phyloP scores from a whole-genome alignment of 441 rosid genomes.

The Gossypium laxum region DNA sequence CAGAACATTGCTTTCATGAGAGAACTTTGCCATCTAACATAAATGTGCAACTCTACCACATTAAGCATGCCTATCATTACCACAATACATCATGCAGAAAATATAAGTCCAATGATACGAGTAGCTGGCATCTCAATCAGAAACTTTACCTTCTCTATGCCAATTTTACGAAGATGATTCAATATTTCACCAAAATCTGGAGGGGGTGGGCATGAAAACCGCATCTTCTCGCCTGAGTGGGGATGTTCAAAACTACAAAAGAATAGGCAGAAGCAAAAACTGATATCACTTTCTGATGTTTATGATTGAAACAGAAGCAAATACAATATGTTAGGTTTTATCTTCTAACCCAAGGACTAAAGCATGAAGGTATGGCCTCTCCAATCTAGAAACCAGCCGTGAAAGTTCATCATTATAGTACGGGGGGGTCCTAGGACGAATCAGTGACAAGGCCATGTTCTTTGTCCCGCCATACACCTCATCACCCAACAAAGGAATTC shows the following conservation, averaged over 20 bases:
- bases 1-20: neutral
- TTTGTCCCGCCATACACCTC: slow-evolving; percentile 79
- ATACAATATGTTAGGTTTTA: slow-evolving; percentile 9
- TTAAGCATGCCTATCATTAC: neutral
- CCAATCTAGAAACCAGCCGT: slow-evolving; percentile 47
- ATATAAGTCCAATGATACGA: neutral
- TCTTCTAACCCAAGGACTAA: slow-evolving; percentile 66
- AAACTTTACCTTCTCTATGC: slow-evolving; percentile 37
- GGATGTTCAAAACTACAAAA: slow-evolving; percentile 68
- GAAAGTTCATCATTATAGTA: slow-evolving; percentile 35
- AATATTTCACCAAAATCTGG: slow-evolving; percentile 53
- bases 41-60: neutral
- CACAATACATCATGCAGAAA: neutral
- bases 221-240: slow-evolving; percentile 39
- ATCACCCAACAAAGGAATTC: slow-evolving; percentile 73
- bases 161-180: slow-evolving; percentile 46
- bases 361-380: slow-evolving; percentile 92
- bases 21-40: neutral
- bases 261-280: slow-evolving; percentile 5
- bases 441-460: slow-evolving; percentile 63
- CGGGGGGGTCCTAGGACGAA: slow-evolving; percentile 41
- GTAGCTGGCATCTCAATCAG: neutral
- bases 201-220: slow-evolving; percentile 69
- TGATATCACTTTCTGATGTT: neutral
- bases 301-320: slow-evolving; percentile 1